Conservation (phyloP, 495 filamentous ascomycete species). For the Mycothermus thermophilus region DNA sequence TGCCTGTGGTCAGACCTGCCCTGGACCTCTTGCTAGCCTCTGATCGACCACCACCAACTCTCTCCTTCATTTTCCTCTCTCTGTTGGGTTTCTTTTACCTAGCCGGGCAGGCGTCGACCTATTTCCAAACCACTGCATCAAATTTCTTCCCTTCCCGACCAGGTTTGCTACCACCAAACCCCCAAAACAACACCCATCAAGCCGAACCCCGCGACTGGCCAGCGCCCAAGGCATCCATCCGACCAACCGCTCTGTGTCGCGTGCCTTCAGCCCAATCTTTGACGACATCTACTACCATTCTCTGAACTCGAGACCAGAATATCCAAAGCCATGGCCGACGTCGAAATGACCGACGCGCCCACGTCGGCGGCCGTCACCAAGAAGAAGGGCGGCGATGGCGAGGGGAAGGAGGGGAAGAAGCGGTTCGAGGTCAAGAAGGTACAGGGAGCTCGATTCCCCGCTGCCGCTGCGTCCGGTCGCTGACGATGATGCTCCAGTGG, state of each 20-base stretch:
- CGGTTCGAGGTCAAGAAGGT: slow-evolving; percentile 99
- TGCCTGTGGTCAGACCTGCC: no score
- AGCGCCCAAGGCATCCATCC: not conserved
- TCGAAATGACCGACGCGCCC: slow-evolving; percentile 90
- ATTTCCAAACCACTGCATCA: no score
- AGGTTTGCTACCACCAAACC: no score
- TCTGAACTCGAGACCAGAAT: no score
- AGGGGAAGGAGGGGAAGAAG: slow-evolving; percentile 67
- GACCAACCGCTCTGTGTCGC: not conserved
- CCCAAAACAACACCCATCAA: no score
- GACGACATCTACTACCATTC: not conserved
- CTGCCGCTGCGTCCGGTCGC: not conserved
- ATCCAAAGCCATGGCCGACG: slow-evolving; percentile 70
- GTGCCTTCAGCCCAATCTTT: not conserved
- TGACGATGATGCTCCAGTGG: slow-evolving; percentile 48
- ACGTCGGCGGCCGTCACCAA: slow-evolving; percentile 37
- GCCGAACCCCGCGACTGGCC: no score
- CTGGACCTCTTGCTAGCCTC: no score
- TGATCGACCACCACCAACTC: no score
- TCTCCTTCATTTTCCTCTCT: no score
- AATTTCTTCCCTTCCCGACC: no score
- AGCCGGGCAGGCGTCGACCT: no score
- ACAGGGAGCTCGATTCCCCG: slow-evolving; percentile 8
- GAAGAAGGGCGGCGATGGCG: slow-evolving; percentile 43
- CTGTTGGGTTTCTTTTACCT: no score